Evolutionary conservation across 2,329 filamentous ascomycete species (phyloP).

Genomic region (Cyanodermella asteris): DNA sequence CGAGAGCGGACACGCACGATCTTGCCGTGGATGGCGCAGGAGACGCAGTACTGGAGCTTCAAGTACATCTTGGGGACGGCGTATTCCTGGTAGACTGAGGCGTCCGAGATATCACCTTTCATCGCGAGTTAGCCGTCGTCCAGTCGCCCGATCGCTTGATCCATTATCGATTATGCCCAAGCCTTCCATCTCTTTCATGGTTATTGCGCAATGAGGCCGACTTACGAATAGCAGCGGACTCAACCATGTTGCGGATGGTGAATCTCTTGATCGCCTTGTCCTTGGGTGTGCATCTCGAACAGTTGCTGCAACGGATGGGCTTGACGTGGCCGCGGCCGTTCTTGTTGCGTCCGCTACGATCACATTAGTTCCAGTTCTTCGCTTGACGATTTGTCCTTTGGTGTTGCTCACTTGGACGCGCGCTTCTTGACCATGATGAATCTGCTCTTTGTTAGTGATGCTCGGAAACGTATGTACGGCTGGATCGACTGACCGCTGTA

Average conservation of each 20-base stretch:
- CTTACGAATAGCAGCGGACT: slow-evolving; percentile 98
- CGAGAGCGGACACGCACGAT: slow-evolving; percentile 98
- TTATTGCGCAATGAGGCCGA: slow-evolving; percentile 19
- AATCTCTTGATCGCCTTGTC: slow-evolving; percentile 99
- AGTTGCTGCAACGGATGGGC: slow-evolving; percentile 88
- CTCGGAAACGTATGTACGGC: no score
- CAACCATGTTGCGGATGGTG: slow-evolving; percentile 99
- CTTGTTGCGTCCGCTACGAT: slow-evolving; percentile 94
- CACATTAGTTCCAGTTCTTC: no score
- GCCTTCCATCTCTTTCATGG: no score
- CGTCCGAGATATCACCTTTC: slow-evolving; percentile 98
- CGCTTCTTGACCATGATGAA: slow-evolving; percentile 56
- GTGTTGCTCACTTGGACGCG: slow-evolving; percentile 42
- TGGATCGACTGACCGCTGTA: no score
- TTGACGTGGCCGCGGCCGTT: slow-evolving; percentile 99
- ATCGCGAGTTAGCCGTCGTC: neutral
- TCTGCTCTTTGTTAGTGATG: slow-evolving; percentile 11
- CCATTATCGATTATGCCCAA: no score
- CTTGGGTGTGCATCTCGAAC: slow-evolving; percentile 83
- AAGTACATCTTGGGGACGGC: slow-evolving; percentile 99
- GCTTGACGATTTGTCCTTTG: slow-evolving; percentile 9
- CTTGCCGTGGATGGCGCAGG: slow-evolving; percentile 99
- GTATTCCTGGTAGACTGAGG: slow-evolving; percentile 98
- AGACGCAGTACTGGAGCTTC: slow-evolving; percentile 99
- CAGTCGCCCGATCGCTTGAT: no score